These are phyloP conservation scores for Xenosphaeropsis pyriputrescens DNA, from an alignment of 2,329 filamentous ascomycete genomes.

Conservation along the genomic window DNA sequence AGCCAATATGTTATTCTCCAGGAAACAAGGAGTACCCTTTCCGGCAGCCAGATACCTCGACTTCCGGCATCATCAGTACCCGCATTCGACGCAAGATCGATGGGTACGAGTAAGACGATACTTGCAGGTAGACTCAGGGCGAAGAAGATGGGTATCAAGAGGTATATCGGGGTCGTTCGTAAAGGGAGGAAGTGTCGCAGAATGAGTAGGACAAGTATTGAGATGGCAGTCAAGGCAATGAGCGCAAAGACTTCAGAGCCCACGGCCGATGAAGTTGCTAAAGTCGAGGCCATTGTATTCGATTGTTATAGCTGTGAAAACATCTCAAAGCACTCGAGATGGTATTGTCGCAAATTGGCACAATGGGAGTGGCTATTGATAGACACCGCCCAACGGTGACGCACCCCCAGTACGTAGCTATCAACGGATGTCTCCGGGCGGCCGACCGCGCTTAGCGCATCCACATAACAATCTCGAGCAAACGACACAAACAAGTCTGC, in stretches of 20 bases:
- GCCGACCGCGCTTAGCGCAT: too few species aligned
- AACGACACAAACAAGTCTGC: too few species aligned
- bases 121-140: conserved; percentile 86
- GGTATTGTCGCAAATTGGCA: too few species aligned
- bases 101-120: conserved; percentile 83
- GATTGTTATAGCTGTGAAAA: too few species aligned
- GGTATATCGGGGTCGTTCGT: conserved; percentile 78
- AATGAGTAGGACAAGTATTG: conserved; percentile 64
- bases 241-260: conserved; percentile 69
- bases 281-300: conserved; percentile 13
- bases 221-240: conserved; percentile 59
- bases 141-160: conserved; percentile 86
- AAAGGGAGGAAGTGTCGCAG: conserved; percentile 83
- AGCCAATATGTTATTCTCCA: conserved; percentile 98
- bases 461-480: too few species aligned
- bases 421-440: too few species aligned
- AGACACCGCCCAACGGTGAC: too few species aligned
- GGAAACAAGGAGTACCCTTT: conserved; percentile 63
- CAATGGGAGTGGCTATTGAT: too few species aligned
- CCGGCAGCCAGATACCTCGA: conserved; percentile 77
- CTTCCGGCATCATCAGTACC: conserved; percentile 54
- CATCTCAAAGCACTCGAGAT: too few species aligned
- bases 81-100: conserved; percentile 83
- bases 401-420: too few species aligned
- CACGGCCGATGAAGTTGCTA: conserved; percentile 44